Base-by-base conservation (phyloP, 2,329 filamentous ascomycete genomes). In the Epichloe hybrida region DNA sequence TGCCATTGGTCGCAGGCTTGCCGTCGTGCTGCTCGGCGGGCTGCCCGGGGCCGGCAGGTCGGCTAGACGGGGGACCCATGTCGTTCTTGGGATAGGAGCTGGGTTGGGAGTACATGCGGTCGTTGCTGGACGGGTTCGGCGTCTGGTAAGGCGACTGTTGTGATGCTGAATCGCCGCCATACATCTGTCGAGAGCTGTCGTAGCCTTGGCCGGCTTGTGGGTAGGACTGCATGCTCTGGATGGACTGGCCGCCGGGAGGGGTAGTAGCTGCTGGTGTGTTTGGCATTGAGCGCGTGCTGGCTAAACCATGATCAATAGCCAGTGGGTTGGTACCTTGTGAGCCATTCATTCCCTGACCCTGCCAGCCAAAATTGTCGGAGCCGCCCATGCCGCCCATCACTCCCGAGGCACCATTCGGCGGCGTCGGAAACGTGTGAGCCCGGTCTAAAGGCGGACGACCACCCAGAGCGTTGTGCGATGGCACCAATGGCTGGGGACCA, bases 391-490 rank as follows among this genome's bases (percentile, higher is more conserved):
- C 69, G 71, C 70, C 75, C 69, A 83, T 88, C 44, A 94, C 80
- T 66, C 88, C 88, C 0, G 89, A 93, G n/a, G 89, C 86, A 65
- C 88, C 96, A 0, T 90, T 88, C 1, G 91, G 90, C 37, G 91
- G 91, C 3, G 91, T 96, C 3, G 91, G 90, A 68, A 96, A 96
- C 2, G 89, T 95, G 65, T 95, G 86, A 15, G 89, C 84, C 49
- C 91, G 81, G 55, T 96, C 90, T 38, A 95, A 70, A 6, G 80
- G 75, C 7, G 89, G 89, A 42, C 91, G 82, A 15, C 40, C 46
- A 48, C 80, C 79, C 61, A 88, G 80, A 70, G 64, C 82, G 69
- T 80, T 79, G 60, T 91, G 86, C 17, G 86, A 81, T 1, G 78
- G 71, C 42, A 82, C 64, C 35, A 77, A 68, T 46, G 74, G 67